Evolutionary conservation across 257 asterid genomes (phyloP).

Genomic region (Striga asiatica): DNA sequence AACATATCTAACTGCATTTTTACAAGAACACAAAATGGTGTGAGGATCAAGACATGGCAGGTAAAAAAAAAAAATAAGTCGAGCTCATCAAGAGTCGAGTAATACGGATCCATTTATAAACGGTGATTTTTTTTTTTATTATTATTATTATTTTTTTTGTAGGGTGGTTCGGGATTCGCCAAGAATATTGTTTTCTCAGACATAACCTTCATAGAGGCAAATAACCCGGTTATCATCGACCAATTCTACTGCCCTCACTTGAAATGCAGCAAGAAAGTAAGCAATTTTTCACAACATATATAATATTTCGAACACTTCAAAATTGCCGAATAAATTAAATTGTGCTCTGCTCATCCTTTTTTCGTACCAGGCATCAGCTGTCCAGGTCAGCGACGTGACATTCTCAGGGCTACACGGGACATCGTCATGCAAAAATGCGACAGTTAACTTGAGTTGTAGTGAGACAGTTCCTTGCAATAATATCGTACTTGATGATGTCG

Average conservation of each 20-base stretch:
- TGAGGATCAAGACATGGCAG: conserved; percentile 57
- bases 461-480: conserved; percentile 27
- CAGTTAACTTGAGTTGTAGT: conserved; percentile 41
- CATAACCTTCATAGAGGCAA: conserved; percentile 23
- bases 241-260: conserved; percentile 46
- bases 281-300: not conserved
- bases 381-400: conserved; percentile 31
- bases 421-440: conserved; percentile 16
- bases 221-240: conserved; percentile 42
- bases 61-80: conserved; percentile 9
- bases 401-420: conserved; percentile 33
- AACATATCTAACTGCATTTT: conserved; percentile 26
- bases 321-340: not conserved
- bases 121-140: too few species aligned
- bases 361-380: conserved; percentile 26
- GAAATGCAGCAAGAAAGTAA: conserved; percentile 26
- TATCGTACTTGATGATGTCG: conserved; percentile 23
- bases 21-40: conserved; percentile 28
- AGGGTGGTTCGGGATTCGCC: conserved; percentile 45
- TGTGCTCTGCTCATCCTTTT: not conserved
- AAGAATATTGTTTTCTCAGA: conserved; percentile 29
- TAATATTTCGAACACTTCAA: not conserved
- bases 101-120: too few species aligned
- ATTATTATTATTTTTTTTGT: not conserved
- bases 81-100: not conserved